Base-by-base conservation (phyloP, 148 eudicot species). In the Tetragonia tetragonoides region DNA sequence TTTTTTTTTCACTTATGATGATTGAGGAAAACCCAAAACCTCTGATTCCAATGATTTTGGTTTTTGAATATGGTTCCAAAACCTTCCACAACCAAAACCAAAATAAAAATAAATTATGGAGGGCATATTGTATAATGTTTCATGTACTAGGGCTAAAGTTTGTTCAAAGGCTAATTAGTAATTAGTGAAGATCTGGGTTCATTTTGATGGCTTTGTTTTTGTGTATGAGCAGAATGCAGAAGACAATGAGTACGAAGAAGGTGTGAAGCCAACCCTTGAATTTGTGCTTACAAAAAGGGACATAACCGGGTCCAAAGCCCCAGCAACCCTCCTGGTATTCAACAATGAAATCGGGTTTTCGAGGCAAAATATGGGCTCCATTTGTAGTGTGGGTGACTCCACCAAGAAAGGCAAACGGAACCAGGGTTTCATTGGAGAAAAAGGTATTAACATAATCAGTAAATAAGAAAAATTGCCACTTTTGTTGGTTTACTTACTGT, bases 341-440 rank as follows among this genome's bases (percentile, higher is more conserved):
- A 77, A 77, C 54, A 77, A 77, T 69, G 74, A 77, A 57, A 68
- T 77, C 11, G 74, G 74, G 24, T 77, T 77, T 60, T 60, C 80
- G 6, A 68, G 28, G 59, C 38, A 57, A 28, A 34, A 77, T n/a
- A 77, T 77, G 47, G 60, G 10, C 4, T 77, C 80, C 67, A 71
- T 77, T 60, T 77, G 80, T 34, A 69, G 80, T 20, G 57, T 77
- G 14, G 80, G 59, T 69, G 42, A 57, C 21, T 77, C 80, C 2
- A 77, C 75, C 34, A 77, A 77, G 75, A 69, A 28, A 46, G 80
- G 68, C 76, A 75, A 78, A 37, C 37, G 82, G 1, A 38, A 75
- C 41, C 62, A 80, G 46, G 80, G 80, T 46, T 79, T 73, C 57
- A 76, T 83, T 37, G 82, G 82, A 2, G 85, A 83, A 39, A 83